Evolutionary conservation across 2,329 filamentous ascomycete species (phyloP).

Genomic region (Lecanicillium sp.): DNA sequence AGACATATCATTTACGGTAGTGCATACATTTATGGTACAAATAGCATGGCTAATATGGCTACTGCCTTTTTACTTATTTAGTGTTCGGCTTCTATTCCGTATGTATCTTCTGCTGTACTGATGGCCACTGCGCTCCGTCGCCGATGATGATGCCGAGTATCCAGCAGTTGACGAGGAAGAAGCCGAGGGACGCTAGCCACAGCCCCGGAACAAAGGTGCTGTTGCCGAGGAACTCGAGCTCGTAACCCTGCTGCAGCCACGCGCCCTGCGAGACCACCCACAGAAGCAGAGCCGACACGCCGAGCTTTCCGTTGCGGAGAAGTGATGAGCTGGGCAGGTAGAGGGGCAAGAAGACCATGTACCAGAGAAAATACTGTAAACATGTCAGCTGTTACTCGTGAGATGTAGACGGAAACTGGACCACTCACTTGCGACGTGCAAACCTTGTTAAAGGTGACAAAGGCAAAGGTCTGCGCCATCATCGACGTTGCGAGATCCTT

Average conservation of each 20-base stretch:
- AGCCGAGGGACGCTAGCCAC: slow-evolving; percentile 67
- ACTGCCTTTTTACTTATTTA: neutral
- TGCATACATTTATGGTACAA: neutral
- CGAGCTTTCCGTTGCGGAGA: slow-evolving; percentile 52
- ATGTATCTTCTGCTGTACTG: slow-evolving; percentile 18
- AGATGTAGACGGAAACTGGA: neutral
- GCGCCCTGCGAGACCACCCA: slow-evolving; percentile 73
- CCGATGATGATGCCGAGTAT: slow-evolving; percentile 73
- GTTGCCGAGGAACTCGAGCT: slow-evolving; percentile 70
- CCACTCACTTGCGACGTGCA: slow-evolving; percentile 85
- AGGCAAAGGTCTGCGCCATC: slow-evolving; percentile 93
- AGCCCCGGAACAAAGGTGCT: slow-evolving; percentile 84
- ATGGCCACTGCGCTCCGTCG: slow-evolving; percentile 43
- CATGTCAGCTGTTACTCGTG: slow-evolving; percentile 17
- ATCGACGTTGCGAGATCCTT: slow-evolving; percentile 76
- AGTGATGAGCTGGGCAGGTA: slow-evolving; percentile 80
- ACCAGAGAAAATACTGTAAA: slow-evolving; percentile 94
- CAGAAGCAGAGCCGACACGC: slow-evolving; percentile 56
- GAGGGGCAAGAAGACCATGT: slow-evolving; percentile 86
- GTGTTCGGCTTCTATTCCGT: neutral
- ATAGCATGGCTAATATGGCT: neutral
- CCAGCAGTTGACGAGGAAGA: slow-evolving; percentile 84
- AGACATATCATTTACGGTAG: too few relatives aligned
- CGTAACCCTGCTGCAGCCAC: slow-evolving; percentile 71
- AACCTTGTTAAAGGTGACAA: slow-evolving; percentile 97